Conservation (phyloP, 306 rosid species). For the Cucumis melo region DNA sequence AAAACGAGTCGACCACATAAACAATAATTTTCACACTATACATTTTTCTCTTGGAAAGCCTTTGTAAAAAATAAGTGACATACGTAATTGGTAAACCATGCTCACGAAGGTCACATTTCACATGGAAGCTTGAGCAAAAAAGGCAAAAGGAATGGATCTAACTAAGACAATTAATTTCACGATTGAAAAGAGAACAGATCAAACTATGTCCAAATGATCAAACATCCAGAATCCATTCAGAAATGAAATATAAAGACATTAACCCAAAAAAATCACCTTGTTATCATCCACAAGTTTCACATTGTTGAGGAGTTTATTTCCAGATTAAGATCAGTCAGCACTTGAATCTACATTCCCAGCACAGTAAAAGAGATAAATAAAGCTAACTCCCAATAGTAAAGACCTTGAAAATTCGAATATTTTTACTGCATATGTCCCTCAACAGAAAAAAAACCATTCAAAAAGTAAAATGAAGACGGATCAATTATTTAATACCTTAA, state of each 20-base stretch:
- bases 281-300: constrained; percentile 92
- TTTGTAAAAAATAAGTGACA: not conserved
- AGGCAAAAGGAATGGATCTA: too few relatives aligned
- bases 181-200: not conserved
- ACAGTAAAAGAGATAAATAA: constrained; percentile 14
- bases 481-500: constrained; percentile 47
- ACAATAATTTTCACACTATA: not conserved
- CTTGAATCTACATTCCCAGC: constrained; percentile 64
- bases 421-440: too few relatives aligned
- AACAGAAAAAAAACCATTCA: not conserved
- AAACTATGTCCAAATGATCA: not conserved
- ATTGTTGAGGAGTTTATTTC: constrained; percentile 97
- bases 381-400: not conserved
- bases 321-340: constrained; percentile 89
- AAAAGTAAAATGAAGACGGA: constrained; percentile 5
- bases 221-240: not conserved
- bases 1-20: not conserved
- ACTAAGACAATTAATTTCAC: not conserved
- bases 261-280: constrained; percentile 31
- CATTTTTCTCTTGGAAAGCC: not conserved
- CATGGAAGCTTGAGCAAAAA: not conserved
- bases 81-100: not conserved
- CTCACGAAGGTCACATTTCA: not conserved
- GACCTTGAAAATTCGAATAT: too few relatives aligned
- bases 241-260: not conserved